phyloP scores from a whole-genome alignment of 257 asterid species.

The Przewalskia tangutica region DNA sequence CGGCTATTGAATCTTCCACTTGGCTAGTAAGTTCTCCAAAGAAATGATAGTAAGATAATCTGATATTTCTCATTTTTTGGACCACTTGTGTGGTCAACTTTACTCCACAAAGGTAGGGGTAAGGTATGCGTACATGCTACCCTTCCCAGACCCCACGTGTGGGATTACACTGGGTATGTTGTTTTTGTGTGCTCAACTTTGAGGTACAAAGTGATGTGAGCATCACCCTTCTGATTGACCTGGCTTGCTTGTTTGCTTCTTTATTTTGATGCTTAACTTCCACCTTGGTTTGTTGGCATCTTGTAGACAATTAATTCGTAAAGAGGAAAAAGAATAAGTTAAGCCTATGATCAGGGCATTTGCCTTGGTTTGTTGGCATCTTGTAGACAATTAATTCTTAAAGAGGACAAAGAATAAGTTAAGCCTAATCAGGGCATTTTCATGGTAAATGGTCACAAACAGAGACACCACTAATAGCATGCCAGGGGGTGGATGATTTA shows the following conservation, averaged over 20 bases:
- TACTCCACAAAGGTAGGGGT: too few species aligned
- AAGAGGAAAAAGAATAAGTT: not conserved
- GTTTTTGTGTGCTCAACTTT: not conserved
- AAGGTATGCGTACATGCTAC: too few species aligned
- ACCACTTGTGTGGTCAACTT: not conserved
- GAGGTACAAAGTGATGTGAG: not conserved
- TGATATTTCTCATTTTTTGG: not conserved
- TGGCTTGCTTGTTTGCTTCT: not conserved
- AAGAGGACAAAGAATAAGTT: not conserved
- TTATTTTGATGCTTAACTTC: not conserved
- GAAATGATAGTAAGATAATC: not conserved
- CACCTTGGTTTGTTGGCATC: not conserved
- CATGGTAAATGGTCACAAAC: not conserved
- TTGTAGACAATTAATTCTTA: not conserved
- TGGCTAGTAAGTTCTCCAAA: constrained; percentile 23
- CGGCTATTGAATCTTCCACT: constrained; percentile 34
- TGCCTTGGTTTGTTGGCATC: not conserved
- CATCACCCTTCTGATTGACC: not conserved
- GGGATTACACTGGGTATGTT: too few species aligned
- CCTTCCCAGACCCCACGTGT: too few species aligned
- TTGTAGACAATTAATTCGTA: not conserved
- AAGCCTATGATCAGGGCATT: not conserved
- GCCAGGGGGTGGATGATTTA: not conserved
- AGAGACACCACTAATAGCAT: not conserved
- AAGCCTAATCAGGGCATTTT: not conserved